Base-by-base conservation (phyloP, 306 rosid species). In the Dryas drummondii region DNA sequence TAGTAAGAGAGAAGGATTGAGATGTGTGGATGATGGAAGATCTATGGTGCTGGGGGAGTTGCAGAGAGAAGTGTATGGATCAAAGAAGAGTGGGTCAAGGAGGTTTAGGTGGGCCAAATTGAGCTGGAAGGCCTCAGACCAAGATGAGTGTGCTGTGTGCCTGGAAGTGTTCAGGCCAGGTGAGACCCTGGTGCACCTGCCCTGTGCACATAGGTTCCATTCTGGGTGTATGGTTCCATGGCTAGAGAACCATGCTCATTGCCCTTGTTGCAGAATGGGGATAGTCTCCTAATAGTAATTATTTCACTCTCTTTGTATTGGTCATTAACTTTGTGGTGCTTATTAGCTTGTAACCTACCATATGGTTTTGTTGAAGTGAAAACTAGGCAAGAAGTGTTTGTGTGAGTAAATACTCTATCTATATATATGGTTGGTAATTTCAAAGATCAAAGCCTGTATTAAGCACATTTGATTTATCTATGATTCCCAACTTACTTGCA, bases 191-290 rank as follows among this genome's bases (percentile, higher is more conserved):
- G 77, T 83, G 58, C 86, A 80, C 77, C 86, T 90, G 46, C 98
- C 88, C 32, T 93, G 98, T 71, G 91, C 94, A 0, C 97, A 93
- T 54, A 87, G 79, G 82, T 94, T 94, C 82, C 98, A 94, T 62
- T 84, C 82, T 47, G 74, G 54, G 5, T 94, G 98, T 65, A 76
- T 94, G 79, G 83, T 83, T 44, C 98, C 98, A 61, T 94, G 97
- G 98, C 85, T 94, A 5, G 81, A 83, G 66, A 82, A 81, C 66
- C 90, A 88, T 62, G 75, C 86, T 6, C 84, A 87, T 41, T 94
- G 98, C 85, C 98, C 98, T 70, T 94, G 96, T 19, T 94, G 98
- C 81, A 83, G 97, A 80, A 84, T 73, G 66, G 70, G 70, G 56
- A 70, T 81, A 37, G 49, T 32, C 56, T 17, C 82, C 45, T 32